Evolutionary conservation across 495 filamentous ascomycete species (phyloP).

Genomic region (Trichoderma reesei): DNA sequence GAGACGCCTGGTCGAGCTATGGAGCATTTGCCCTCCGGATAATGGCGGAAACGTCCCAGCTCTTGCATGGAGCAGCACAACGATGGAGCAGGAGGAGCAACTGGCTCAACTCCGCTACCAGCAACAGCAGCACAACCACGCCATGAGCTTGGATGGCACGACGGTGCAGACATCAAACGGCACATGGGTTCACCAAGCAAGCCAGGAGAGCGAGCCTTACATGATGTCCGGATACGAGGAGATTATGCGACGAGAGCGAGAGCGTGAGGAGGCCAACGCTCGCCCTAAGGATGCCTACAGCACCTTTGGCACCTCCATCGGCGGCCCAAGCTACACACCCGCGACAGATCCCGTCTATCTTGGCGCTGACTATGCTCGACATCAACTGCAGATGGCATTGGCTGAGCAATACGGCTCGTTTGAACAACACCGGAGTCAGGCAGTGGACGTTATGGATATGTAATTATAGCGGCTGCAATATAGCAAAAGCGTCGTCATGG

Average conservation of each 20-base stretch:
- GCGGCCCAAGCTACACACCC: conserved; percentile 37
- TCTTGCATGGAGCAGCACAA: conserved; percentile 36
- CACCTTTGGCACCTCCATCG: conserved; percentile 28
- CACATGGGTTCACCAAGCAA: conserved; percentile 29
- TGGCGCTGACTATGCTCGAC: conserved; percentile 30
- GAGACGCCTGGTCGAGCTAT: conserved; percentile 53
- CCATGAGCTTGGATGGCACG: conserved; percentile 39
- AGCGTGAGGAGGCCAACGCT: conserved; percentile 21
- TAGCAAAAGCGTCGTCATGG: conserved; percentile 1
- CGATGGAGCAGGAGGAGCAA: conserved; percentile 40
- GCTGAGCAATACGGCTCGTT: conserved; percentile 47
- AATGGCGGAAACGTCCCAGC: conserved; percentile 30
- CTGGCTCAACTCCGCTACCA: conserved; percentile 44
- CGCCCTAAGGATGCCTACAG: conserved; percentile 9
- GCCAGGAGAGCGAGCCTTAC: conserved; percentile 50
- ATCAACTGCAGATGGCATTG: conserved; percentile 41
- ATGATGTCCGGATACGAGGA: conserved; percentile 59
- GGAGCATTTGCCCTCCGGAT: conserved; percentile 49
- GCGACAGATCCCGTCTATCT: conserved; percentile 55
- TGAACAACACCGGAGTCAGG: conserved; percentile 7
- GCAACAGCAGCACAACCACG: conserved; percentile 26
- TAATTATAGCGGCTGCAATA: conserved; percentile 3
- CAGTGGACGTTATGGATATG: conserved; percentile 12
- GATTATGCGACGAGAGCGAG: conserved; percentile 39
- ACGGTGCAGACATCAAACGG: conserved; percentile 41